These are phyloP conservation scores for Trichoderma sp. DNA, from an alignment of 2,329 filamentous ascomycete species.

Conservation along the genomic window DNA sequence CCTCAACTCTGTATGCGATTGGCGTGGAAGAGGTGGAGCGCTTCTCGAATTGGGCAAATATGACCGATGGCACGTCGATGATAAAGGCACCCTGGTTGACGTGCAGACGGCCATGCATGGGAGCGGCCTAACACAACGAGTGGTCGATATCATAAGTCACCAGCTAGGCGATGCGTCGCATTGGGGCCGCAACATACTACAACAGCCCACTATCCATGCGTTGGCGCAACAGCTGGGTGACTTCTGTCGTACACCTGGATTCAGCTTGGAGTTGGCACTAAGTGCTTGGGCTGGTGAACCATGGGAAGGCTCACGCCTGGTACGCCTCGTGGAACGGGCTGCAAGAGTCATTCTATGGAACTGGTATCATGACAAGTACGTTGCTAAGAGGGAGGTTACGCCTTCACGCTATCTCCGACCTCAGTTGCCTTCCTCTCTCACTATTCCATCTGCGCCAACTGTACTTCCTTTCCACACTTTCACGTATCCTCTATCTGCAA, in stretches of 20 bases:
- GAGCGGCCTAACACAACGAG: conserved; percentile 83
- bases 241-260: conserved; percentile 37
- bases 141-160: conserved; percentile 85
- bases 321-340: conserved; percentile 81
- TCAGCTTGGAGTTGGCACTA: conserved; percentile 43
- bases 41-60: conserved; percentile 68
- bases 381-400: conserved; percentile 57
- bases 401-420: conserved; percentile 64
- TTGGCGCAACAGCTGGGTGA: conserved; percentile 48
- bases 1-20: conserved; percentile 93
- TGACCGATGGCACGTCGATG: conserved; percentile 92
- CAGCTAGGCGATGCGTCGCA: conserved; percentile 81
- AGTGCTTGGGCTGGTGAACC: conserved; percentile 66
- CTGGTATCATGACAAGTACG: conserved; percentile 83
- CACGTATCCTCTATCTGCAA: conserved; percentile 87
- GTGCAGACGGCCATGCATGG: conserved; percentile 58
- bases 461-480: conserved; percentile 98
- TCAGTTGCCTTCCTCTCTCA: conserved; percentile 67
- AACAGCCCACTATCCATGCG: conserved; percentile 50
- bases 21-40: conserved; percentile 85
- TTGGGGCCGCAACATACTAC: conserved; percentile 77
- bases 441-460: conserved; percentile 84
- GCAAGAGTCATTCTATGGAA: conserved; percentile 75
- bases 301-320: conserved; percentile 85
- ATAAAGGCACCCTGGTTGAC: conserved; percentile 78